Percentiles rank a stretch among this genome's conserved stretches.
Evolutionary conservation across 192 early-diverging fungal genomes (phyloP).

Genomic region (Nowakowskiella sp.): DNA sequence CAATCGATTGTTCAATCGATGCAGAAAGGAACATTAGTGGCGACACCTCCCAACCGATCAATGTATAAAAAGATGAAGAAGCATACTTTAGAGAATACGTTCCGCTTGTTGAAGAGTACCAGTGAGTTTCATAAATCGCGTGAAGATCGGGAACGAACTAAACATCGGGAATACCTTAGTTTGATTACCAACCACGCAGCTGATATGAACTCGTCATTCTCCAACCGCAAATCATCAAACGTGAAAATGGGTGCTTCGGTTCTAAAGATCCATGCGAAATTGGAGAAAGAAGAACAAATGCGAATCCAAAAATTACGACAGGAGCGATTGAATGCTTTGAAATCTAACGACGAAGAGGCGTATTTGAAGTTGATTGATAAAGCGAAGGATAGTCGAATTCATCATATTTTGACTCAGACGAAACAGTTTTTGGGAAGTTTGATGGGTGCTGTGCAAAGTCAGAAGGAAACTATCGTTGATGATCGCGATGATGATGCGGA

Average conservation of each 20-base stretch:
- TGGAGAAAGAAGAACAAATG: constrained; percentile 93
- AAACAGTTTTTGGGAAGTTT: constrained; percentile 75
- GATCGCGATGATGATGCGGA: constrained; percentile 45
- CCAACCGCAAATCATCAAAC: constrained; percentile 55
- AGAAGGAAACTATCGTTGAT: constrained; percentile 50
- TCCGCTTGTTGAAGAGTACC: not conserved
- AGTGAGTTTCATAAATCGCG: constrained; percentile 77
- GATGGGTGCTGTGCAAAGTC: constrained; percentile 74
- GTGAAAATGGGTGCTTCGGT: constrained; percentile 70
- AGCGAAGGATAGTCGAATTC: constrained; percentile 94
- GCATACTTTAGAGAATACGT: constrained; percentile 2
- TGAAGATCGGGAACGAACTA: constrained; percentile 74
- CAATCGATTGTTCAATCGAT: constrained; percentile 64
- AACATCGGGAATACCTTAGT: constrained; percentile 68
- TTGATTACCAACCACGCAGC: constrained; percentile 65
- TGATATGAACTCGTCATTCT: constrained; percentile 63
- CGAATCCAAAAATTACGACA: constrained; percentile 72
- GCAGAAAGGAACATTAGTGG: constrained; percentile 63
- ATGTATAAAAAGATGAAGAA: constrained; percentile 58
- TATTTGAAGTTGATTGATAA: constrained; percentile 92
- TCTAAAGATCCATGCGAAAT: constrained; percentile 63
- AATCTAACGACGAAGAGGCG: constrained; percentile 95
- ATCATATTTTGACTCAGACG: constrained; percentile 85
- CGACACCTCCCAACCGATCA: constrained; percentile 69
- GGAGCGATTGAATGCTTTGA: constrained; percentile 94